Evolutionary conservation across 2,329 filamentous ascomycete genomes (phyloP).

Genomic region (Plenodomus biglobosus): DNA sequence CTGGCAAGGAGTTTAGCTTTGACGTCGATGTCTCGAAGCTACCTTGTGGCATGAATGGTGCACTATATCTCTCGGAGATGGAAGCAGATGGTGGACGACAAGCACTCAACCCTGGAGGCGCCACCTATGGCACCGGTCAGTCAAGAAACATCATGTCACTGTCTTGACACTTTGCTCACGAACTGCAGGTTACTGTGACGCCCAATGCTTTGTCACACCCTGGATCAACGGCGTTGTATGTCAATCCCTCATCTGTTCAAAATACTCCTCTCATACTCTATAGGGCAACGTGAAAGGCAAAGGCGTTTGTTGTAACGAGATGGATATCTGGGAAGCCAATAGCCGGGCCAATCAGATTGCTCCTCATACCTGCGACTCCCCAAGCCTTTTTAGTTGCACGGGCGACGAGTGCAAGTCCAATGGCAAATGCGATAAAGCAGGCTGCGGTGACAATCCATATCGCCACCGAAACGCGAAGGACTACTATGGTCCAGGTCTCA

Average conservation of each 20-base stretch:
- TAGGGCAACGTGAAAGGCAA: conserved; percentile 48
- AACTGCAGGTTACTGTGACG: conserved; percentile 53
- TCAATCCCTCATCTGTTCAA: conserved; percentile 21
- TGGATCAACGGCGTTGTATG: conserved; percentile 44
- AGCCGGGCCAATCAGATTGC: conserved; percentile 49
- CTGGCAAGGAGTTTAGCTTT: conserved; percentile 71
- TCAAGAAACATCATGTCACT: background rate
- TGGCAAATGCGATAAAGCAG: conserved; percentile 42
- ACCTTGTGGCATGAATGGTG: conserved; percentile 48
- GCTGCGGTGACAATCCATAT: conserved; percentile 43
- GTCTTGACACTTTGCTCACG: background rate
- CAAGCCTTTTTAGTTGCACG: conserved; percentile 47
- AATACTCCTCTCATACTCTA: conserved; percentile 38
- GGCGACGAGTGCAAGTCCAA: conserved; percentile 46
- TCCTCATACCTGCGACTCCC: conserved; percentile 53
- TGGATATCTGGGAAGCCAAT: conserved; percentile 61
- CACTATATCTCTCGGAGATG: conserved; percentile 47
- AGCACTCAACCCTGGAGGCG: conserved; percentile 52
- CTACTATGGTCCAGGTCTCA: conserved; percentile 41
- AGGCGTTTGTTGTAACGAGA: conserved; percentile 57
- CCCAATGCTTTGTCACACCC: conserved; percentile 49
- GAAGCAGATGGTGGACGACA: conserved; percentile 41
- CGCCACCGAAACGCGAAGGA: conserved; percentile 19
- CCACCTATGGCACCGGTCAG: conserved; percentile 64
- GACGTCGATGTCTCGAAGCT: conserved; percentile 62